These are phyloP conservation scores for Schwanniomyces vanrijiae DNA, from an alignment of 805 yeast species.

Conservation along the genomic window DNA sequence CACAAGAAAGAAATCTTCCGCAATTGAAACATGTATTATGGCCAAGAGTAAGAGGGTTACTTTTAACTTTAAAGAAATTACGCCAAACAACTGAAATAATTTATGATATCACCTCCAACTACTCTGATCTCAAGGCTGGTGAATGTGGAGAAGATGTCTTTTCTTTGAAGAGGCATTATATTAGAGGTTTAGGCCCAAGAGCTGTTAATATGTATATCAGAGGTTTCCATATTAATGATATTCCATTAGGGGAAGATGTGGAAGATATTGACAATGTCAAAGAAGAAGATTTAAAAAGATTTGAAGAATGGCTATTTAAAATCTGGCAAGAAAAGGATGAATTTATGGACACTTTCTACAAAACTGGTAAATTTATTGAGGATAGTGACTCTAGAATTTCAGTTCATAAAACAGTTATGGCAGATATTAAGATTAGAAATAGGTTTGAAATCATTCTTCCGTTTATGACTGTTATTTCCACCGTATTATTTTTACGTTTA, in stretches of 20 bases:
- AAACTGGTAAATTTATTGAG: constrained; percentile 51
- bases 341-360: constrained; percentile 60
- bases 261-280: constrained; percentile 42
- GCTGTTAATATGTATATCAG: constrained; percentile 64
- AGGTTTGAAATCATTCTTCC: constrained; percentile 13
- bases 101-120: constrained; percentile 83
- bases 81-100: constrained; percentile 53
- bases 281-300: constrained; percentile 44
- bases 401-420: constrained; percentile 17
- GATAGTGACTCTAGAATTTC: background rate
- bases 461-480: constrained; percentile 8
- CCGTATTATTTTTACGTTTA: constrained; percentile 10
- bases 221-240: constrained; percentile 54
- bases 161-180: constrained; percentile 60
- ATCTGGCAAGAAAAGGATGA: constrained; percentile 81
- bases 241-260: constrained; percentile 53
- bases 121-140: constrained; percentile 61
- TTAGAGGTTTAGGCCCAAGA: constrained; percentile 72
- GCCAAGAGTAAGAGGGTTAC: constrained; percentile 84
- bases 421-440: constrained; percentile 23
- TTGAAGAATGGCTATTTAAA: constrained; percentile 73
- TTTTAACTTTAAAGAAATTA: constrained; percentile 60
- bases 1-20: constrained; percentile 48
- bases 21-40: constrained; percentile 63
- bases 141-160: constrained; percentile 79